A percentile compares a stretch with the other conserved stretches of the same genome.
Evolutionary conservation across 257 asterid species (phyloP).

Genomic region (Marsdenia floribunda): DNA sequence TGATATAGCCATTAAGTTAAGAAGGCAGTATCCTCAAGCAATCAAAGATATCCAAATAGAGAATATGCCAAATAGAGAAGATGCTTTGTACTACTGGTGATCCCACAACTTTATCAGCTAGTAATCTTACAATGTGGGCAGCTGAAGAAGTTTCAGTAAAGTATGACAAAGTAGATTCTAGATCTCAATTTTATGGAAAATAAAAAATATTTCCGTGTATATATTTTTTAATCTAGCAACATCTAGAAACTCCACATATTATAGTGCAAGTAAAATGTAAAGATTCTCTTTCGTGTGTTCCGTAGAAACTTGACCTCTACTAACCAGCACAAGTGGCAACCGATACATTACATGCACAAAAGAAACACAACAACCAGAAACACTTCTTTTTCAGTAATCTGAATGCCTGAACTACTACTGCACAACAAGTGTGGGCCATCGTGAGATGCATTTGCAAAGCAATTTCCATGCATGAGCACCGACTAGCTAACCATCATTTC

Average conservation of each 20-base stretch:
- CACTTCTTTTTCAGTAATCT: not conserved
- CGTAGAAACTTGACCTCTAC: not conserved
- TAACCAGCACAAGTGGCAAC: constrained; percentile 2
- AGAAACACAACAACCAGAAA: not conserved
- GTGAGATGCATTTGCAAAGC: not conserved
- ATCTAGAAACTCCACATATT: not conserved
- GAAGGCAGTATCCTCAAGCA: too few species aligned
- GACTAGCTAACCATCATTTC: not conserved
- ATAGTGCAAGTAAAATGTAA: not conserved
- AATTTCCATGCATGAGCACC: constrained; percentile 4
- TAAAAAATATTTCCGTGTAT: not conserved
- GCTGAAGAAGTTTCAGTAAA: not conserved
- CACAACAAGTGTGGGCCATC: not conserved
- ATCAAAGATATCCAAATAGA: not conserved
- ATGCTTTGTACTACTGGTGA: not conserved
- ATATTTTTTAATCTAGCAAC: not conserved
- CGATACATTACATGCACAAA: not conserved
- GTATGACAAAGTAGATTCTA: not conserved
- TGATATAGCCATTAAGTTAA: not conserved
- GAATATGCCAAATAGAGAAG: not conserved
- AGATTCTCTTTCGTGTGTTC: not conserved
- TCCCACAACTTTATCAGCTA: not conserved
- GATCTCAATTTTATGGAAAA: not conserved
- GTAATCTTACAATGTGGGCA: not conserved
- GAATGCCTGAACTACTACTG: constrained; percentile 7